A percentile compares a stretch with the other conserved stretches of the same genome.
phyloP scores from a whole-genome alignment of 176 grass and related monocot species.

The Cocos nucifera region DNA sequence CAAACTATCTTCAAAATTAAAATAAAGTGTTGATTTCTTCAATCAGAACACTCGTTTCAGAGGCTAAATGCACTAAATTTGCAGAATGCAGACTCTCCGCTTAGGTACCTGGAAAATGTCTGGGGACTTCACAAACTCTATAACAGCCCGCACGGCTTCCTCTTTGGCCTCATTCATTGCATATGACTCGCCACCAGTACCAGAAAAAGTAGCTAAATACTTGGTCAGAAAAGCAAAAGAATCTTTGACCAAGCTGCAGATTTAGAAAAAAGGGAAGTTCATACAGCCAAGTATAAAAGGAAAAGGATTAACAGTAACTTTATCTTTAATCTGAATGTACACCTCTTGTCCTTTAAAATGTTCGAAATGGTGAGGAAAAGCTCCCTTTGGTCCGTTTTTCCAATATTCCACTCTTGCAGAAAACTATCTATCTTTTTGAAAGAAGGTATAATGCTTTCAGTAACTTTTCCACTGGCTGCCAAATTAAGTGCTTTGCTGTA shows the following conservation, averaged over 20 bases:
- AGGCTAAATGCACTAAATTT: not conserved
- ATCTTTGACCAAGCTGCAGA: slow-evolving; percentile 64
- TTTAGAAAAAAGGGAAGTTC: too few relatives aligned
- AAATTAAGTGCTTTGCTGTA: slow-evolving; percentile 76
- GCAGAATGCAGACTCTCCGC: not conserved
- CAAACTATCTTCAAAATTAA: too few relatives aligned
- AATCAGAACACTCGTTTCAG: too few relatives aligned
- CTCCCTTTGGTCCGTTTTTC: slow-evolving; percentile 54
- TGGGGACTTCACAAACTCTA: slow-evolving; percentile 72
- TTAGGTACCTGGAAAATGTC: slow-evolving; percentile 55
- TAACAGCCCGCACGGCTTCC: slow-evolving; percentile 52
- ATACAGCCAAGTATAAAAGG: too few relatives aligned
- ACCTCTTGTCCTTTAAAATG: slow-evolving; percentile 84
- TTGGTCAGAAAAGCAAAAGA: slow-evolving; percentile 75
- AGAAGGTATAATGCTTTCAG: slow-evolving; percentile 58
- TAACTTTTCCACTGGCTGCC: slow-evolving; percentile 44
- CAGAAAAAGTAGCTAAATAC: slow-evolving; percentile 69
- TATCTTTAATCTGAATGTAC: not conserved
- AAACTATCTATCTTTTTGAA: slow-evolving; percentile 80
- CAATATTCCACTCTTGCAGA: slow-evolving; percentile 64
- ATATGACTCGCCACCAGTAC: slow-evolving; percentile 32
- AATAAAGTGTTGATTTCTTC: too few relatives aligned
- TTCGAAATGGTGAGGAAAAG: slow-evolving; percentile 49
- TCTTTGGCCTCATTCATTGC: slow-evolving; percentile 66
- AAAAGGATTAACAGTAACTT: too few relatives aligned